Evolutionary conservation across 495 filamentous ascomycete genomes (phyloP).

Genomic region (Aspergillus nanangensis): DNA sequence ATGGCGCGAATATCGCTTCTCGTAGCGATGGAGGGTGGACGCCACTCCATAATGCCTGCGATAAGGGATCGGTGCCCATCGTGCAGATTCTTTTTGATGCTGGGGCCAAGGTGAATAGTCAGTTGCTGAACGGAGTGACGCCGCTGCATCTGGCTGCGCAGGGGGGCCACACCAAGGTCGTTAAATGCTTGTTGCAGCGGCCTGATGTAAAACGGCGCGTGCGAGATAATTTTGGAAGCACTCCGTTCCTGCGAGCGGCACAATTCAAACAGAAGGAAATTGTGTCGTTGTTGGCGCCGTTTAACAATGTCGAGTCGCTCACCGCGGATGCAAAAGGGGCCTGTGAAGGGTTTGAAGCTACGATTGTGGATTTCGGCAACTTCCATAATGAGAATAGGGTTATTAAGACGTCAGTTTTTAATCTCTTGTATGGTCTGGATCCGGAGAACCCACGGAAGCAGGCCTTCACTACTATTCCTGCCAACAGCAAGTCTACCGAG

Average conservation of each 20-base stretch:
- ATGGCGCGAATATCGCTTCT: slow-evolving; percentile 50
- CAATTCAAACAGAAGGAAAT: slow-evolving; percentile 55
- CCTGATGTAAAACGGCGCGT: slow-evolving; percentile 41
- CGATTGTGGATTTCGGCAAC: slow-evolving; percentile 65
- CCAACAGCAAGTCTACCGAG: slow-evolving; percentile 48
- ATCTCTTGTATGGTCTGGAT: slow-evolving; percentile 60
- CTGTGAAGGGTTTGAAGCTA: slow-evolving; percentile 59
- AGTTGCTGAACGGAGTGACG: slow-evolving; percentile 55
- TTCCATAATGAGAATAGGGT: slow-evolving; percentile 60
- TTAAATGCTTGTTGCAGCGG: slow-evolving; percentile 46
- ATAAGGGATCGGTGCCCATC: slow-evolving; percentile 47
- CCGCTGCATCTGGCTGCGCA: slow-evolving; percentile 60
- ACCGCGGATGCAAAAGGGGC: slow-evolving; percentile 52
- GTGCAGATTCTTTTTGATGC: slow-evolving; percentile 45
- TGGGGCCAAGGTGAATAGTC: slow-evolving; percentile 52
- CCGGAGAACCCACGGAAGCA: slow-evolving; percentile 45
- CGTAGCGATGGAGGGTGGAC: slow-evolving; percentile 61
- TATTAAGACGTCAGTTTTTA: slow-evolving; percentile 49
- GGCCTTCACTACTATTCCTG: slow-evolving; percentile 49
- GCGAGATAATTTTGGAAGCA: slow-evolving; percentile 59
- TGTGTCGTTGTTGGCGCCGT: slow-evolving; percentile 52
- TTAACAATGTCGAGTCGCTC: slow-evolving; percentile 46
- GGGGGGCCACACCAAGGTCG: slow-evolving; percentile 53
- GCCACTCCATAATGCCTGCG: slow-evolving; percentile 59
- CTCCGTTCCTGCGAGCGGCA: slow-evolving; percentile 55